Evolutionary conservation across 345 rosid genomes (phyloP).

Genomic region (Eucalyptus sp.): DNA sequence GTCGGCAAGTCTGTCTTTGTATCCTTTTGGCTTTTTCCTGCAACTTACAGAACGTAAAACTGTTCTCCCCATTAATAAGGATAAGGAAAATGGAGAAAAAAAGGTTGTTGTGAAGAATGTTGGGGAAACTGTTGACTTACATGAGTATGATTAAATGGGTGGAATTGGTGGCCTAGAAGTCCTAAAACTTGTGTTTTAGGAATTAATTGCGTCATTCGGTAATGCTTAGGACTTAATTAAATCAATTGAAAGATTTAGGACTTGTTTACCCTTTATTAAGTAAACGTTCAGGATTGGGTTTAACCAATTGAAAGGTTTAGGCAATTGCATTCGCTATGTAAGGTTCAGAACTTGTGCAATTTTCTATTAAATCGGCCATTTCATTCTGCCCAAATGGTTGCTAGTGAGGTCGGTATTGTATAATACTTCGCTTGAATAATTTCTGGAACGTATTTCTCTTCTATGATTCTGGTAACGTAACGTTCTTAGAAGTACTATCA

Average conservation of each 20-base stretch:
- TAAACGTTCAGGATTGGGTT: not conserved
- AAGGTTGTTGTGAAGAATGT: not conserved
- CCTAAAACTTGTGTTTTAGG: not conserved
- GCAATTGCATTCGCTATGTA: not conserved
- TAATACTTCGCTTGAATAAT: not conserved
- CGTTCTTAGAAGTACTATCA: not conserved
- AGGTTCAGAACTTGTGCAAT: not conserved
- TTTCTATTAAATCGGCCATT: not conserved
- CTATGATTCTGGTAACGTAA: not conserved
- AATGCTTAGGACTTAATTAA: not conserved
- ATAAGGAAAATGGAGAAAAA: not conserved
- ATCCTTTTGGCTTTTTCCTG: not conserved
- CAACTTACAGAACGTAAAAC: not conserved
- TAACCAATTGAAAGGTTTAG: not conserved
- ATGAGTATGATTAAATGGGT: not conserved
- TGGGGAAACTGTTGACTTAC: not conserved
- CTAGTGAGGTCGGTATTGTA: not conserved
- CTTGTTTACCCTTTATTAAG: not conserved
- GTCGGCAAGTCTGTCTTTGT: not conserved
- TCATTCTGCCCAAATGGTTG: not conserved
- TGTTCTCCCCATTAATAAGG: not conserved
- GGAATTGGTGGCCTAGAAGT: accelerated
- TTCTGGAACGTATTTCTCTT: not conserved
- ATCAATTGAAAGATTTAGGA: not conserved
- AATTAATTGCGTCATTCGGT: not conserved